Conservation (phyloP, 306 rosid genomes). For the Abrus pulchellus region DNA sequence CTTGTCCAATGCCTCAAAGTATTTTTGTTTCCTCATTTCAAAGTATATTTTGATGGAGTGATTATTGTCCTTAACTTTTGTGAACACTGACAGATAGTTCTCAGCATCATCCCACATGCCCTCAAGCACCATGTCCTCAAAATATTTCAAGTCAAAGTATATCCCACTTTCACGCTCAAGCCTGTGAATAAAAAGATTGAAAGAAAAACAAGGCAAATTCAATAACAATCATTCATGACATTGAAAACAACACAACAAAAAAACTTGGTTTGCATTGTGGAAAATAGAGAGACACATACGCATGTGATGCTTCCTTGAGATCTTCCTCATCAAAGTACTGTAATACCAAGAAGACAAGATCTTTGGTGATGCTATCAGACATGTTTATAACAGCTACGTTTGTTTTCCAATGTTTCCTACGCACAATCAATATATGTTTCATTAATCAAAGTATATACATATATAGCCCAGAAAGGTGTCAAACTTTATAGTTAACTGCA, state of each 20-base stretch:
- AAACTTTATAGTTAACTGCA: too few relatives aligned
- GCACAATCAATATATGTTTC: not conserved
- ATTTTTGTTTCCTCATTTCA: slow-evolving; percentile 56
- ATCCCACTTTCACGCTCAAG: slow-evolving; percentile 58
- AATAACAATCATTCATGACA: not conserved
- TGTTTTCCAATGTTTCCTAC: not conserved
- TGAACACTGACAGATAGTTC: slow-evolving; percentile 40
- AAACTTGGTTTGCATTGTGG: not conserved
- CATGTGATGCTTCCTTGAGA: slow-evolving; percentile 45
- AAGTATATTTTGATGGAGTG: slow-evolving; percentile 55
- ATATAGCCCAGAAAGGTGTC: too few relatives aligned
- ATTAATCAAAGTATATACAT: not conserved
- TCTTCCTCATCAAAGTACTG: slow-evolving; percentile 48
- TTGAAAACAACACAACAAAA: not conserved
- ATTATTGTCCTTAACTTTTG: slow-evolving; percentile 34
- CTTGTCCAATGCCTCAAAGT: slow-evolving; percentile 62
- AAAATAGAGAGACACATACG: slow-evolving; percentile 39
- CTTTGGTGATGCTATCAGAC: slow-evolving; percentile 4
- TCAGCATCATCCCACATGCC: slow-evolving; percentile 65
- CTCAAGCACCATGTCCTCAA: slow-evolving; percentile 49
- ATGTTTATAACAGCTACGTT: not conserved
- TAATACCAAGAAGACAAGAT: slow-evolving; percentile 42
- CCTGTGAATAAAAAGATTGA: slow-evolving; percentile 40
- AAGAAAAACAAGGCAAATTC: not conserved
- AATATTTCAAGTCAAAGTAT: slow-evolving; percentile 55